phyloP scores from a whole-genome alignment of 192 early-diverging fungal genomes.

The Gaertneriomyces sp. region DNA sequence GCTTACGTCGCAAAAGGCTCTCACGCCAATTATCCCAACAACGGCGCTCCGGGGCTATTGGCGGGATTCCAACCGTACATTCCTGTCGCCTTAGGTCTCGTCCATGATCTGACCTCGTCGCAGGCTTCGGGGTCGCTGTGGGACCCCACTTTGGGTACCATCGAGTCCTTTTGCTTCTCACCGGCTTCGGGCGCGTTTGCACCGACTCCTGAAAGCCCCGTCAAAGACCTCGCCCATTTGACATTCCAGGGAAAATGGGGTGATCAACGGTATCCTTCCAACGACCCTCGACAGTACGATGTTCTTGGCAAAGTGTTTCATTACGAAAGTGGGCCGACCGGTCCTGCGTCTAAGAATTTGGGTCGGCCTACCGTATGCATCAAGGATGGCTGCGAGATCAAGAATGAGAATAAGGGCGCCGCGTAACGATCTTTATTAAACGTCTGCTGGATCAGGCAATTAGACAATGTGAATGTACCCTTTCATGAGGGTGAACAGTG shows the following conservation, averaged over 20 bases:
- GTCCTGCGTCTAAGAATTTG: slow-evolving; percentile 16
- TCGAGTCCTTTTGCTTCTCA: slow-evolving; percentile 8
- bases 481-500: too few species aligned
- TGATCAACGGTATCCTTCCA: slow-evolving; percentile 4
- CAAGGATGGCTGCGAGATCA: slow-evolving; percentile 10
- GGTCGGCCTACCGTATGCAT: too few species aligned
- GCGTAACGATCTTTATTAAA: too few species aligned
- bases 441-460: too few species aligned
- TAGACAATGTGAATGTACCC: too few species aligned
- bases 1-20: slow-evolving; percentile 14
- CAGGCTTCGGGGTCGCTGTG: background rate
- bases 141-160: background rate
- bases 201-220: background rate
- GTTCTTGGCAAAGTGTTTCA: slow-evolving; percentile 13
- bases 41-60: too few species aligned
- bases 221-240: slow-evolving; percentile 2
- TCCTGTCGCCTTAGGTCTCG: slow-evolving; percentile 13
- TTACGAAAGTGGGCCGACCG: slow-evolving; percentile 17
- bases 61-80: slow-evolving; percentile 18
- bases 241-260: slow-evolving; percentile 18
- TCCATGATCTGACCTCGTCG: background rate
- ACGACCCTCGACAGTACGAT: slow-evolving; percentile 18
- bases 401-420: background rate
- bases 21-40: slow-evolving; percentile 26
- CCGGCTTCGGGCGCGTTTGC: background rate